Evolutionary conservation across 208 protist genomes (phyloP), one percentile per base, ranked within the genome.

Genomic region (Acanthamoeba castellanii): DNA sequence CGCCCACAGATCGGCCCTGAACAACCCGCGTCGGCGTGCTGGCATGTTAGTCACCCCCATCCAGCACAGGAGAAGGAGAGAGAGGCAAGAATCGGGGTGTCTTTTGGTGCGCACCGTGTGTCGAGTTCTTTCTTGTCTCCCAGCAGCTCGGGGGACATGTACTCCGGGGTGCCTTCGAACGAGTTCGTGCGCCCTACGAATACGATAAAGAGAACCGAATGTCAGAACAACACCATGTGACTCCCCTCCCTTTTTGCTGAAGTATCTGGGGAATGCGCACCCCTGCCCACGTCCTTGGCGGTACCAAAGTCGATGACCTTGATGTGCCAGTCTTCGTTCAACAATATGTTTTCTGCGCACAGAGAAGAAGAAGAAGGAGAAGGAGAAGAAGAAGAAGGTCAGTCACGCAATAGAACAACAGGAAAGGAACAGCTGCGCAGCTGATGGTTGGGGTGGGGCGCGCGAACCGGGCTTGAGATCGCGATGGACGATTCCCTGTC

Each of bases 61-160:
- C 1, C 37, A 42, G 37, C 37, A 42, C 37, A 3, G 3, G 3
- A 42, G 37, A 42, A 3, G 5, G 61, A 68, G 27, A 68, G 22
- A 27, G 27, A 27, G 61, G 5, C 3, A 68, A 57, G 52, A 11
- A 18, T 64, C 5, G 57, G 22, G 13, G 14, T n/a, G 22, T 64
- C 14, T 57, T 1, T 3, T 1, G 57, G 6, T 61, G 20, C 57
- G 45, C 25, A 88, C 88, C 34, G 50, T 89, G n/a, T 95, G 8
- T 85, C 88, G 4, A 72, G 64, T 20, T 70, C 94, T 11, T 93
- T 76, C 25, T 97, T 95, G 59, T 96, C 95, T 22, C 72, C 95
- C 27, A 97, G 72, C 11, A 97, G 34, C 66, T 97, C 96, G 16
- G 96, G 96, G 52, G 95, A 96, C 52, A 97, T 94, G 84, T 97